Evolutionary conservation across 768 basidiomycete genomes (phyloP).

Genomic region (Mycena sanguinolenta): DNA sequence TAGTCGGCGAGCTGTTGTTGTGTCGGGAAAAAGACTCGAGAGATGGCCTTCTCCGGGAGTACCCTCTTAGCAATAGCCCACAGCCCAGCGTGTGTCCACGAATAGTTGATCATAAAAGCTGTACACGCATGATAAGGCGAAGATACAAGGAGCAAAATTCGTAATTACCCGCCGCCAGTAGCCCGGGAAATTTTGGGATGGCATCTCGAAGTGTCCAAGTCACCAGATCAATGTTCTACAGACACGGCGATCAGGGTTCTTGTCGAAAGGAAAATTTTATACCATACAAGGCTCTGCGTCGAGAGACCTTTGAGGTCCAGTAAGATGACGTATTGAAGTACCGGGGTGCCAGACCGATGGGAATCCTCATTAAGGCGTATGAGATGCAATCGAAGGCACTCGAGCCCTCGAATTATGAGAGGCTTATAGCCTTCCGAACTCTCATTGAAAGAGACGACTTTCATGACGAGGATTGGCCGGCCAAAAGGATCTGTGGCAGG

Average conservation of each 20-base stretch:
- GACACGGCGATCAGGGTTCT: conserved; percentile 29
- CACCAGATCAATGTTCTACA: conserved; percentile 73
- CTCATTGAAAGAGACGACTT: conserved; percentile 57
- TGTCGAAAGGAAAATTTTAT: conserved; percentile 10
- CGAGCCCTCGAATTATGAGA: conserved; percentile 63
- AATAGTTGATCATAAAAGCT: conserved; percentile 83
- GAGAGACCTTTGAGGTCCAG: conserved; percentile 73
- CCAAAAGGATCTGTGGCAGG: conserved; percentile 70
- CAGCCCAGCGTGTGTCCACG: conserved; percentile 78
- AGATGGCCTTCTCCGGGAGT: conserved; percentile 70
- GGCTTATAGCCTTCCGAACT: conserved; percentile 54
- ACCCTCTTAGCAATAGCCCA: conserved; percentile 79
- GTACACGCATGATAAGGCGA: conserved; percentile 12
- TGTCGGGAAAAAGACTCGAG: conserved; percentile 77
- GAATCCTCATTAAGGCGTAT: conserved; percentile 56
- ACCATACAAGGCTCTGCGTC: conserved; percentile 66
- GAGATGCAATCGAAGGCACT: conserved; percentile 71
- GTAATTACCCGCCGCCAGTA: conserved; percentile 77
- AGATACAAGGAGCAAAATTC: conserved; percentile 21
- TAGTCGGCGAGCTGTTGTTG: conserved; percentile 66
- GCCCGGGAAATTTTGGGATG: conserved; percentile 79
- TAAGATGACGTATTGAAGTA: conserved; percentile 76
- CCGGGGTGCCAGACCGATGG: conserved; percentile 44
- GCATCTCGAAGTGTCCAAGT: conserved; percentile 76
- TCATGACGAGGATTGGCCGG: conserved; percentile 73